Conservation (phyloP, 2,329 filamentous ascomycete genomes). For the Trichoderma atrobrunneum region DNA sequence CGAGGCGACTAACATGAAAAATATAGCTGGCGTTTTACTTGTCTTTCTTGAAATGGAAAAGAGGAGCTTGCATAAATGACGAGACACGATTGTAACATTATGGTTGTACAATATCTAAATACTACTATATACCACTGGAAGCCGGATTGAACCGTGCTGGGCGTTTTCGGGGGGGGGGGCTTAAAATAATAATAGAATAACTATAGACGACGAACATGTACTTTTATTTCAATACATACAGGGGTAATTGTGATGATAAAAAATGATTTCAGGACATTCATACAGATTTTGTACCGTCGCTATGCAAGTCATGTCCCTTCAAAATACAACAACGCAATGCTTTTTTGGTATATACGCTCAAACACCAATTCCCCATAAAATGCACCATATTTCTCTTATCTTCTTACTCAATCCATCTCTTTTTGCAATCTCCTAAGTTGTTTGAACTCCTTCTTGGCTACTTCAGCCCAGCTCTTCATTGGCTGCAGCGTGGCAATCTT, state of each 20-base stretch:
- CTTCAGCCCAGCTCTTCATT: conserved; percentile 42
- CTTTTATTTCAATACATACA: neutral
- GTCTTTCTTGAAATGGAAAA: neutral
- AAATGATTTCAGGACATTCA: neutral
- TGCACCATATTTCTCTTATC: neutral
- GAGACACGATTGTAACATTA: neutral
- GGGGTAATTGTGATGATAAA: neutral
- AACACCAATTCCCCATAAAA: neutral
- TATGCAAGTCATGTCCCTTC: neutral
- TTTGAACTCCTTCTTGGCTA: conserved; percentile 29
- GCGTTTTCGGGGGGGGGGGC: neutral
- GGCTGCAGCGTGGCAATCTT: conserved; percentile 34
- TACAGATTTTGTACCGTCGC: neutral
- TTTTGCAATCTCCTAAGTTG: neutral
- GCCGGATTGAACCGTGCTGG: neutral
- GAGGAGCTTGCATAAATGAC: neutral
- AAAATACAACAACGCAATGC: neutral
- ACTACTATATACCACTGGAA: neutral
- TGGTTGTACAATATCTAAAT: neutral
- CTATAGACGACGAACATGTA: neutral
- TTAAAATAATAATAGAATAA: neutral
- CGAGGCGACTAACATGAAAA: neutral
- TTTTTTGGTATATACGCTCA: neutral
- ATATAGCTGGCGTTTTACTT: neutral
- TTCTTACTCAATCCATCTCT: neutral